These are phyloP conservation scores for Helotiales sp. DNA, from an alignment of 2,329 filamentous ascomycete species.

Conservation along the genomic window DNA sequence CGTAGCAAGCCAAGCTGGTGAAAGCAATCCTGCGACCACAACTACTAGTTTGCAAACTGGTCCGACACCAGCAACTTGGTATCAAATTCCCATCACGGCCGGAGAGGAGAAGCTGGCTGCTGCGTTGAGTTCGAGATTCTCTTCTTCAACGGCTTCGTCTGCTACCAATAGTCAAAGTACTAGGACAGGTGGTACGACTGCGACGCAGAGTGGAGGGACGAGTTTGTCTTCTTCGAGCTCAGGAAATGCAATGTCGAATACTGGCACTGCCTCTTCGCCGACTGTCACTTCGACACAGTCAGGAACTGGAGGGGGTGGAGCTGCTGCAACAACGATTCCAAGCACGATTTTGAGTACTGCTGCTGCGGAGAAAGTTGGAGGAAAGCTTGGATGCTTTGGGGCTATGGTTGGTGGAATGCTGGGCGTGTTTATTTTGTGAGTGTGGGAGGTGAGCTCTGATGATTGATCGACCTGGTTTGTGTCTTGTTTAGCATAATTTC, in stretches of 20 bases:
- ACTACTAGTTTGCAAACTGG: background rate
- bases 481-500: too few species aligned
- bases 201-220: background rate
- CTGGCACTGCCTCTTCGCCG: background rate
- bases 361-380: background rate
- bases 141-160: background rate
- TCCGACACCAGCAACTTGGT: background rate
- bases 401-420: background rate
- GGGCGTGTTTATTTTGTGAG: background rate
- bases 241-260: background rate
- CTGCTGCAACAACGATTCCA: background rate
- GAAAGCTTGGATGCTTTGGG: background rate
- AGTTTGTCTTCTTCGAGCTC: background rate
- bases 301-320: background rate
- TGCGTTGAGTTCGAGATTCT: background rate
- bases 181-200: background rate
- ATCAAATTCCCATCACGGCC: background rate
- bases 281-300: background rate
- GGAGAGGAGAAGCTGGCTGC: constrained; percentile 7
- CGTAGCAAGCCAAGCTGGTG: background rate
- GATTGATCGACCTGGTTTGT: too few species aligned
- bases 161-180: background rate
- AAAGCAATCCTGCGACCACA: background rate
- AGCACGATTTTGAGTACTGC: background rate
- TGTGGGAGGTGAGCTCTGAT: too few species aligned